These are phyloP conservation scores for Plasmopara muralis DNA, from an alignment of 352 stramenopile genomes.

Conservation along the genomic window DNA sequence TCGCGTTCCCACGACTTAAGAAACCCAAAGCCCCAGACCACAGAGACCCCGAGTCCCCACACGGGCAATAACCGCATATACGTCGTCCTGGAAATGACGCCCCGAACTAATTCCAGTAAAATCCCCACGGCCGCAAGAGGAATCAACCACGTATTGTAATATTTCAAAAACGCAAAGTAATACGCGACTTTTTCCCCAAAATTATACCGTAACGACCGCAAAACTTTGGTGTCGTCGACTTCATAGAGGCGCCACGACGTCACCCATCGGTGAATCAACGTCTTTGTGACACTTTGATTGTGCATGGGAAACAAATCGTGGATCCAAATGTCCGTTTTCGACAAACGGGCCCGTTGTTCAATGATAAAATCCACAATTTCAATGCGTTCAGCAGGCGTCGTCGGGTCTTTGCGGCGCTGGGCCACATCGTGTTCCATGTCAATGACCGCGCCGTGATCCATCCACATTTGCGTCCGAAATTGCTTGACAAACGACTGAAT, in stretches of 20 bases:
- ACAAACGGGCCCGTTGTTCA: slow-evolving; percentile 59
- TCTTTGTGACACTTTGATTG: slow-evolving; percentile 58
- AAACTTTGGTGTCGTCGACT: slow-evolving; percentile 51
- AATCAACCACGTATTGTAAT: slow-evolving; percentile 73
- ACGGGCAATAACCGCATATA: slow-evolving; percentile 82
- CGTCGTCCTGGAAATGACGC: slow-evolving; percentile 43
- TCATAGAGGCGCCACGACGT: slow-evolving; percentile 48
- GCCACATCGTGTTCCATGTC: slow-evolving; percentile 75
- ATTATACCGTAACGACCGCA: slow-evolving; percentile 63
- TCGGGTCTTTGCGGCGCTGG: slow-evolving; percentile 41
- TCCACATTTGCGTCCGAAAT: slow-evolving; percentile 69
- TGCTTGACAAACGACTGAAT: slow-evolving; percentile 52
- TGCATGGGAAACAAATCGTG: slow-evolving; percentile 84
- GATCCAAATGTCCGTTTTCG: slow-evolving; percentile 54
- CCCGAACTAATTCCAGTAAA: slow-evolving; percentile 45
- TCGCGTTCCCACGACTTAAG: slow-evolving; percentile 78
- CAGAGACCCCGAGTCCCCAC: slow-evolving; percentile 73
- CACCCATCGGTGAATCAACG: slow-evolving; percentile 64
- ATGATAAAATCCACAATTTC: slow-evolving; percentile 85
- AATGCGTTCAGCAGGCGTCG: slow-evolving; percentile 72
- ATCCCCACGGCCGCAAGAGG: slow-evolving; percentile 64
- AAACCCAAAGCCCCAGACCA: slow-evolving; percentile 78
- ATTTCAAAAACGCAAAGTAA: slow-evolving; percentile 84
- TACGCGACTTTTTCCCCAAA: slow-evolving; percentile 85
- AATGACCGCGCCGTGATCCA: slow-evolving; percentile 69